phyloP scores from a whole-genome alignment of 1,139 yeast genomes.

The Casaregolazyma suthepensis region DNA sequence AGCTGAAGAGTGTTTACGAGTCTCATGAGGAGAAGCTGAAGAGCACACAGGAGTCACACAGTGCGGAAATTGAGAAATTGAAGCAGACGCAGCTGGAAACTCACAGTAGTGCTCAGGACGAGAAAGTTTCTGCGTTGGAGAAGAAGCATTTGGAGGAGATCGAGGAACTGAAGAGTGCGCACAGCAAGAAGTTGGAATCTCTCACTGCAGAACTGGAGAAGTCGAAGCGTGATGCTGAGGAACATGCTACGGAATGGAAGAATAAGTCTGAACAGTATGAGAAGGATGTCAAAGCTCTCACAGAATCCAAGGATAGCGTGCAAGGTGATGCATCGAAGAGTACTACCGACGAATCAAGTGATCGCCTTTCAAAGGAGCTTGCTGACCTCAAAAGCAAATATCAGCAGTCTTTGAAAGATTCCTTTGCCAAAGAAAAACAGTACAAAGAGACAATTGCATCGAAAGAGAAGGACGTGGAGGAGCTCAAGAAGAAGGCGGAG shows the following conservation, averaged over 20 bases:
- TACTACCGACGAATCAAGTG: neutral
- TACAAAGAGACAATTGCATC: neutral
- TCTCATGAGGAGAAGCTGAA: constrained; percentile 7
- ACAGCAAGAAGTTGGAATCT: neutral
- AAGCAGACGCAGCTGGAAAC: constrained; percentile 6
- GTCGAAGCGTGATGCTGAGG: neutral
- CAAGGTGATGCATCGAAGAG: neutral
- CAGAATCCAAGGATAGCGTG: neutral
- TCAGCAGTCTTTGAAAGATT: neutral
- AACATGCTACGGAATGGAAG: neutral
- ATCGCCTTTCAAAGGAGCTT: neutral
- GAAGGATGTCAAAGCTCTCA: neutral
- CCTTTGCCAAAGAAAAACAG: neutral
- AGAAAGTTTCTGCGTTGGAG: constrained; percentile 3
- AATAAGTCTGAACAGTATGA: neutral
- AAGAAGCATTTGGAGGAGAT: constrained; percentile 9
- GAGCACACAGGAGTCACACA: neutral
- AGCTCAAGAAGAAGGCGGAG: constrained; percentile 9
- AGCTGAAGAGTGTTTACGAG: neutral
- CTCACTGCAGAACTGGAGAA: constrained; percentile 1
- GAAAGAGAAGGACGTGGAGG: constrained; percentile 13
- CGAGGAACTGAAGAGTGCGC: constrained; percentile 9
- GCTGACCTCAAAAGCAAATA: neutral
- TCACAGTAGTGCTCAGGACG: constrained; percentile 1
- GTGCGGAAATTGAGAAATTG: constrained; percentile 4